A percentile compares a stretch with the other conserved stretches of the same genome.
Conservation (phyloP, 148 eudicot genomes). For the Silene conica region DNA sequence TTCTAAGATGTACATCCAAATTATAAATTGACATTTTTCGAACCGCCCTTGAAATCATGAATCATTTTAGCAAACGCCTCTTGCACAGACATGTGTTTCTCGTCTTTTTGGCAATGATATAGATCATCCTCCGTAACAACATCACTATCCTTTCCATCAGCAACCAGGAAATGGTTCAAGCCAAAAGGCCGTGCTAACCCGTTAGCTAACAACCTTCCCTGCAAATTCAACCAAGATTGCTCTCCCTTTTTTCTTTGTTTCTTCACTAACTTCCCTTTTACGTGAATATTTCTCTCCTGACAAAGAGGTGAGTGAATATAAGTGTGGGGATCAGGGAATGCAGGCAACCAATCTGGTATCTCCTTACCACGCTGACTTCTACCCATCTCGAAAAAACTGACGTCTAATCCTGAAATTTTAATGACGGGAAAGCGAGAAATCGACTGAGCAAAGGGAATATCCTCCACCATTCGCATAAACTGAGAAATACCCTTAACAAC, state of each 20-base stretch:
- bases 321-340: constrained; percentile 82
- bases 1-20: constrained; percentile 52
- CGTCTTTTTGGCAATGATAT: constrained; percentile 39
- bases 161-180: too few relatives aligned
- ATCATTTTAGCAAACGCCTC: constrained; percentile 72
- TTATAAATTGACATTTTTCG: constrained; percentile 58
- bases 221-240: constrained; percentile 73
- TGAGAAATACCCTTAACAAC: constrained; percentile 44
- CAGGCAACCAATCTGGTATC: constrained; percentile 79
- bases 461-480: constrained; percentile 41
- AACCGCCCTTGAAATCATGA: constrained; percentile 54
- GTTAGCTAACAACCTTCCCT: constrained; percentile 50
- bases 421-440: constrained; percentile 57
- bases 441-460: constrained; percentile 60
- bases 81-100: constrained; percentile 27
- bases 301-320: constrained; percentile 56
- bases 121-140: constrained; percentile 21
- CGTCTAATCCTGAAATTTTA: constrained; percentile 21
- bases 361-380: constrained; percentile 47
- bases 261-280: constrained; percentile 63
- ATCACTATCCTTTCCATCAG: constrained; percentile 19
- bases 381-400: constrained; percentile 56
- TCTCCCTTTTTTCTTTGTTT: constrained; percentile 87
- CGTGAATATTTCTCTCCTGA: constrained; percentile 70
- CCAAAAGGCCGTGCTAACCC: too few relatives aligned